phyloP scores from a whole-genome alignment of 148 eudicot species.

The Rhododendron henanense region DNA sequence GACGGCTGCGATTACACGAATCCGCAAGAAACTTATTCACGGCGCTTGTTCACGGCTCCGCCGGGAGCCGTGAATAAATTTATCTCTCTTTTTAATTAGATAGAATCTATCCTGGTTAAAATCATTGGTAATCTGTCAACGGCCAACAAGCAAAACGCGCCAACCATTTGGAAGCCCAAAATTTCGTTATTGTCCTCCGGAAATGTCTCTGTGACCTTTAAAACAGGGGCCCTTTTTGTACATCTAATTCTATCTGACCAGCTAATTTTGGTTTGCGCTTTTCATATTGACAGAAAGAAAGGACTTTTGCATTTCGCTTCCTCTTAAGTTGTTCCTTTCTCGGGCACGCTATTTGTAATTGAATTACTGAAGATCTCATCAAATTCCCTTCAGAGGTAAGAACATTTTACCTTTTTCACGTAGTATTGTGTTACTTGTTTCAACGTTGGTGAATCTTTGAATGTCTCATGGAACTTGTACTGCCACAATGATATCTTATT shows the following conservation, averaged over 20 bases:
- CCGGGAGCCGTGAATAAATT: no score
- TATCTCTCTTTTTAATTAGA: no score
- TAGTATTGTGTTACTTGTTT: background rate
- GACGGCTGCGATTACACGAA: no score
- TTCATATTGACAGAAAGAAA: background rate
- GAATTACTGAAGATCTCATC: background rate
- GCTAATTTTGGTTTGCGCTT: background rate
- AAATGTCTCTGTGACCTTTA: background rate
- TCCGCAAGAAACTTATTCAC: no score
- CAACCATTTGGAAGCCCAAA: background rate
- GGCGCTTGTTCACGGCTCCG: no score
- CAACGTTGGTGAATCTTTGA: background rate
- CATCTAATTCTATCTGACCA: background rate
- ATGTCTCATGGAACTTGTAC: background rate
- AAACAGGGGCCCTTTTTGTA: background rate
- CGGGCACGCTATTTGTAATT: background rate
- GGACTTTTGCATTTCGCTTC: background rate
- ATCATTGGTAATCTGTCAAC: no score
- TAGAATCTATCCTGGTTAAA: no score
- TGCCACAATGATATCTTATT: background rate
- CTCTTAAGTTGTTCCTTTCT: background rate
- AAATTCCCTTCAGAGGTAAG: background rate
- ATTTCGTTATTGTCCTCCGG: background rate
- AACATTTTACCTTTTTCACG: background rate
- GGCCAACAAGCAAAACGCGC: background rate